Conservation (phyloP, 2,329 filamentous ascomycete species). For the Arthroderma sp. region DNA sequence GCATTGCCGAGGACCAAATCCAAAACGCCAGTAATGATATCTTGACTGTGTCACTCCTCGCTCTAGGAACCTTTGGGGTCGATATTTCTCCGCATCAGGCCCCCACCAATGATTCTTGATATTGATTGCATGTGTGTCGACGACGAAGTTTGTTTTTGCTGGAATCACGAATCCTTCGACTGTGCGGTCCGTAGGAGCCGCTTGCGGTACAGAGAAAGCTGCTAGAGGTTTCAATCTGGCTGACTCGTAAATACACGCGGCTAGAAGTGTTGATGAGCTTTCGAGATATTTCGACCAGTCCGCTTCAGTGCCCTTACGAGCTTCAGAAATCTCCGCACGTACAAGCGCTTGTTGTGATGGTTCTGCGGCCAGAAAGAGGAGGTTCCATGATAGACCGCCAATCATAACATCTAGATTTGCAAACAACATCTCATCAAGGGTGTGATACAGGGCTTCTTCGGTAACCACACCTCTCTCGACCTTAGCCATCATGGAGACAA, state of each 20-base stretch:
- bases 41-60: not conserved
- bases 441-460: constrained; percentile 25
- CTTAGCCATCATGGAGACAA: constrained; percentile 11
- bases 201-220: constrained; percentile 31
- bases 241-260: constrained; percentile 29
- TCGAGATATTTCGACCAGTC: constrained; percentile 15
- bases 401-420: constrained; percentile 37
- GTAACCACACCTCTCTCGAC: constrained; percentile 14
- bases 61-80: constrained; percentile 17
- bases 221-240: constrained; percentile 26
- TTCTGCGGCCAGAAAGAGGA: constrained; percentile 30
- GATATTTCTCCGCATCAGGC: constrained; percentile 21
- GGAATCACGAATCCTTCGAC: constrained; percentile 27
- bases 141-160: constrained; percentile 27
- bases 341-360: constrained; percentile 20
- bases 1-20: constrained; percentile 4
- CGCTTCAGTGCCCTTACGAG: not conserved
- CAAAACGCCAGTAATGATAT: constrained; percentile 4
- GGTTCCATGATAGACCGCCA: constrained; percentile 31
- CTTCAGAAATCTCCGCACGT: constrained; percentile 12
- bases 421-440: constrained; percentile 35
- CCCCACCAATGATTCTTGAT: constrained; percentile 29
- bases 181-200: constrained; percentile 22
- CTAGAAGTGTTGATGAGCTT: constrained; percentile 16
- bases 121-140: constrained; percentile 35